A percentile compares a stretch with the other conserved stretches of the same genome.
Conservation (phyloP, 2,329 filamentous ascomycete species). For the Beauveria rudraprayagi region DNA sequence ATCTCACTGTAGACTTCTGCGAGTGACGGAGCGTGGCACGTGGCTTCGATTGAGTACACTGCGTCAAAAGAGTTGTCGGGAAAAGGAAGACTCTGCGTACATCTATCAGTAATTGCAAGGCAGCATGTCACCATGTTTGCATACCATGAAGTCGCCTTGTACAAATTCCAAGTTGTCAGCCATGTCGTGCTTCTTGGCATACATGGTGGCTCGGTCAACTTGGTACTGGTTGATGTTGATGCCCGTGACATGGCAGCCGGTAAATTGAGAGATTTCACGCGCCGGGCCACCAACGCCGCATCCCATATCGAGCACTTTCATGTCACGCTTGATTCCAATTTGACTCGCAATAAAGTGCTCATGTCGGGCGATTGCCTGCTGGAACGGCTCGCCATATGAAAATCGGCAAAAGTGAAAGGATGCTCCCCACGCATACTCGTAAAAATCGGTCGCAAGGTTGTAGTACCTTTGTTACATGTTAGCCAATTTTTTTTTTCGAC, state of each 20-base stretch:
- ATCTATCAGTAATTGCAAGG: constrained; percentile 11
- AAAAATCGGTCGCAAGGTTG: constrained; percentile 83
- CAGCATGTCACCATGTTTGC: constrained; percentile 9
- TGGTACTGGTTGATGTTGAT: constrained; percentile 99
- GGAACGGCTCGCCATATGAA: constrained; percentile 73
- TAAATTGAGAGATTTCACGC: constrained; percentile 87
- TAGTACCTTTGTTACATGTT: constrained; percentile 58
- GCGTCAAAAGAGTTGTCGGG: constrained; percentile 87
- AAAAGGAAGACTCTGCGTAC: constrained; percentile 77
- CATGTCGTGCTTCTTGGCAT: constrained; percentile 71
- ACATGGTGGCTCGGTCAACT: constrained; percentile 75
- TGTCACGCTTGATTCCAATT: constrained; percentile 71
- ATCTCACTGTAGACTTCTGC: constrained; percentile 93
- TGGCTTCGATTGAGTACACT: constrained; percentile 95
- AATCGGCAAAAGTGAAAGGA: constrained; percentile 96
- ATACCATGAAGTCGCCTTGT: constrained; percentile 87
- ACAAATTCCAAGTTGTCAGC: constrained; percentile 69
- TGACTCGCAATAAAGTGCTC: constrained; percentile 89
- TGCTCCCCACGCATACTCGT: constrained; percentile 90
- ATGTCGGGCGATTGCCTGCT: constrained; percentile 82
- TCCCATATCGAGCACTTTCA: constrained; percentile 88
- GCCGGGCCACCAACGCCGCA: constrained; percentile 94
- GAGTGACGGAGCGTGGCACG: constrained; percentile 84
- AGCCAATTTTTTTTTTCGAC: not conserved
- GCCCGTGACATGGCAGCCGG: constrained; percentile 74